Base-by-base conservation (phyloP, 768 basidiomycete species). In the Xanthoconium purpureum region DNA sequence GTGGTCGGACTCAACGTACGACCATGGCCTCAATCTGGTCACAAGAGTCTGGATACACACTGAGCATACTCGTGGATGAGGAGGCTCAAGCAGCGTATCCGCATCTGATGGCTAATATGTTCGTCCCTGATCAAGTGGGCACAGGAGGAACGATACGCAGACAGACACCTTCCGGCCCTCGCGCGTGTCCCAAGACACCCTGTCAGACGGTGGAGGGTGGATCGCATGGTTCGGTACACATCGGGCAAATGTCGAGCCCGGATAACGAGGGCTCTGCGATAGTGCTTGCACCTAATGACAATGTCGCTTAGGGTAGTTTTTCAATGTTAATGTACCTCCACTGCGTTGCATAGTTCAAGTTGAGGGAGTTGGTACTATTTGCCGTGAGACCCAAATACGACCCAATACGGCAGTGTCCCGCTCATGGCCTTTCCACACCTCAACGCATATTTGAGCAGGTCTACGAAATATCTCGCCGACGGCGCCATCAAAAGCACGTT, bases 31-130 rank as follows among this genome's bases (percentile, higher is more conserved):
- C 67, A 6, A 58, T 72, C 17, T 70, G 64, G 70, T 73, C 70
- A 35, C 63, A 70, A 40, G 71, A 86, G 74, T 28, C 71, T 71
- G 55, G 87, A 66, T 36, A 68, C 75, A 51, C 75, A 75, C 63
- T 71, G 73, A 24, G 75, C 47, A 54, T 50, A n/a, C 13, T 39
- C 3, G 47, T 24, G 7, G 52, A 68, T 18, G 17, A 18, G 9
- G 58, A 56, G 50, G 29, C 14, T 11, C 45, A 49, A n/a, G 51
- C 52, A n/a, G 48, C 47, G 30, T 50, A 47, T 43, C 38, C 29
- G 32, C 47, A 47, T 2, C 20, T 52, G 32, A 15, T 50, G 20
- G 42, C 43, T 20, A 36, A 54, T 15, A 15, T 57, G 9, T 28
- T 53, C 9, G 37, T 28, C 7, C 54, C 39, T 36, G 47, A 58